Evolutionary conservation across 2,329 filamentous ascomycete species (phyloP).

Genomic region (Fusarium austroafricanum): DNA sequence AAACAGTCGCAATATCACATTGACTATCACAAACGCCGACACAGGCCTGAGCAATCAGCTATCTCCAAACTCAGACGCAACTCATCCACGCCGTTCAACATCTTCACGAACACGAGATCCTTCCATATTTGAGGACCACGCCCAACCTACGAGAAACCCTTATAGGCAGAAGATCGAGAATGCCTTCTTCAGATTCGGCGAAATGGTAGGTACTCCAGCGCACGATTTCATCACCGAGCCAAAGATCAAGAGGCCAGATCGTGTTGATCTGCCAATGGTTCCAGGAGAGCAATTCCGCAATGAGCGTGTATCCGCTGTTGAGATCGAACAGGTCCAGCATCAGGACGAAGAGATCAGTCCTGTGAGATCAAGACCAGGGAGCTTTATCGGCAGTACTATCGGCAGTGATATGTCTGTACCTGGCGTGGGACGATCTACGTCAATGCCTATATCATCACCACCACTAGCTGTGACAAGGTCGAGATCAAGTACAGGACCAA

Average conservation of each 20-base stretch:
- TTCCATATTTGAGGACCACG: constrained; percentile 3
- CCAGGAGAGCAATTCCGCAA: constrained; percentile 10
- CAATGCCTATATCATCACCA: constrained; percentile 3
- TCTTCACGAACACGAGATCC: neutral
- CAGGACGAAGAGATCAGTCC: neutral
- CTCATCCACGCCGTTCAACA: neutral
- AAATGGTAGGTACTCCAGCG: constrained; percentile 60
- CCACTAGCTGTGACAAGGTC: neutral
- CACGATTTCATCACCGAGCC: constrained; percentile 50
- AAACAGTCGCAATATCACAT: neutral
- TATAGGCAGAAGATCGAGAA: constrained; percentile 58
- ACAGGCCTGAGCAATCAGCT: neutral
- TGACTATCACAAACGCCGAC: neutral
- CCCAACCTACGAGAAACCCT: constrained; percentile 19
- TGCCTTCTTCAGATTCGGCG: constrained; percentile 56
- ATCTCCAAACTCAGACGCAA: neutral
- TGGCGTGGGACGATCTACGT: neutral
- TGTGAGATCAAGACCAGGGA: neutral
- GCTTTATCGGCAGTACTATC: neutral
- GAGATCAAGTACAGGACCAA: neutral
- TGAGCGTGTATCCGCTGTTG: neutral
- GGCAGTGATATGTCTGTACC: neutral
- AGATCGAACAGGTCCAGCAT: constrained; percentile 6
- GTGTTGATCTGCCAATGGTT: constrained; percentile 17
- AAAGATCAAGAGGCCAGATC: neutral